Evolutionary conservation across 1,284 basidiomycete species (phyloP).

Genomic region (Cerrena zonata): DNA sequence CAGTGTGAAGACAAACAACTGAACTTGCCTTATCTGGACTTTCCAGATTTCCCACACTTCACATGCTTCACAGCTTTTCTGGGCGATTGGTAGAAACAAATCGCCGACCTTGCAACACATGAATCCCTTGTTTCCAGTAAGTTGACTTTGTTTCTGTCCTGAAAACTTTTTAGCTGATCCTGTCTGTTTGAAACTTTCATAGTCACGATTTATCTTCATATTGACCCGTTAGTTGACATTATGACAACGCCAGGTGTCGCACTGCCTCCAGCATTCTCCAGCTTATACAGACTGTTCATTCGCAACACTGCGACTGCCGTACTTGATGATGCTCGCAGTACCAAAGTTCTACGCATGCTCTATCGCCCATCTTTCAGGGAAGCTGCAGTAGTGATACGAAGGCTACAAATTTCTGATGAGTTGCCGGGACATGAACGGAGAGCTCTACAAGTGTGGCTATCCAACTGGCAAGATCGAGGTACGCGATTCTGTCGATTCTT

Average conservation of each 20-base stretch:
- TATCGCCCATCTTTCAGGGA: conserved; percentile 53
- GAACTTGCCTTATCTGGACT: too few relatives aligned
- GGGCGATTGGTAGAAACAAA: too few relatives aligned
- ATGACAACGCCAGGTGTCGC: neutral
- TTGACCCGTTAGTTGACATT: too few relatives aligned
- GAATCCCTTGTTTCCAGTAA: too few relatives aligned
- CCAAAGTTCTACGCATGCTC: conserved; percentile 40
- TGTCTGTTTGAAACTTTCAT: too few relatives aligned
- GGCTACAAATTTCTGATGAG: conserved; percentile 30
- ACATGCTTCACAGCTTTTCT: too few relatives aligned
- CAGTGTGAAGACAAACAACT: too few relatives aligned
- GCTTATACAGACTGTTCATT: conserved; percentile 59
- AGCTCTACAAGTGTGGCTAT: conserved; percentile 38
- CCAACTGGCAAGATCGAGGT: conserved; percentile 39
- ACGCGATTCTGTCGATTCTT: neutral
- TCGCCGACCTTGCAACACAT: too few relatives aligned
- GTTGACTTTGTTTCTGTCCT: too few relatives aligned
- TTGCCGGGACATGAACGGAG: conserved; percentile 23
- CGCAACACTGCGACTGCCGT: conserved; percentile 57
- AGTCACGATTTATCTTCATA: too few relatives aligned
- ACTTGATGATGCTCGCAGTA: conserved; percentile 45
- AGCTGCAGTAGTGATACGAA: conserved; percentile 40
- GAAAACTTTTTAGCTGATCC: too few relatives aligned
- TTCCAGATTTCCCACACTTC: too few relatives aligned
- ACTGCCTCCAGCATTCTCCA: conserved; percentile 49